Evolutionary conservation across 441 rosid species (phyloP).

Genomic region (Gossypium lobatum): DNA sequence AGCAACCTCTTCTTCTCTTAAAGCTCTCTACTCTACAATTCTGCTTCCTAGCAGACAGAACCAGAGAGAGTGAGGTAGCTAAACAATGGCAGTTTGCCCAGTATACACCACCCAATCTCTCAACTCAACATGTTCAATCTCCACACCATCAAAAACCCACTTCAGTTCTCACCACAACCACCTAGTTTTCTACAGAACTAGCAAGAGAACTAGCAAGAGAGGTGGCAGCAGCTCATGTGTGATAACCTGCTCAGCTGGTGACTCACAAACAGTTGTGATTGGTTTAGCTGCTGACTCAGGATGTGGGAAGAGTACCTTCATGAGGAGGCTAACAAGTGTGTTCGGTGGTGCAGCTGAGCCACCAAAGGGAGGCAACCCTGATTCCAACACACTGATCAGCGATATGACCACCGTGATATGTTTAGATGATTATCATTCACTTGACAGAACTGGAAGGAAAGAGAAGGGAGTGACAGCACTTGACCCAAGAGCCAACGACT

Average conservation of each 20-base stretch:
- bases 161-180: conserved; percentile 42
- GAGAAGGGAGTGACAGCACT: conserved; percentile 91
- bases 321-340: conserved; percentile 90
- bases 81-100: conserved; percentile 60
- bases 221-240: conserved; percentile 15
- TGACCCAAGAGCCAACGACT: conserved; percentile 86
- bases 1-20: background rate
- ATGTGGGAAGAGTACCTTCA: conserved; percentile 95
- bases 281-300: conserved; percentile 98
- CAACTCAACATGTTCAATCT: conserved; percentile 58
- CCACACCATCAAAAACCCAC: conserved; percentile 46
- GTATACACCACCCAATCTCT: conserved; percentile 59
- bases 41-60: background rate
- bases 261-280: conserved; percentile 66
- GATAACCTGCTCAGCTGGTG: conserved; percentile 51
- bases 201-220: conserved; percentile 20
- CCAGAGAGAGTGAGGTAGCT: background rate
- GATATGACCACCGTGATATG: conserved; percentile 93
- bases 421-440: conserved; percentile 85
- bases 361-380: conserved; percentile 93
- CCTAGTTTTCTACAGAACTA: conserved; percentile 42
- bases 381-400: conserved; percentile 92
- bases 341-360: conserved; percentile 96
- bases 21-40: background rate
- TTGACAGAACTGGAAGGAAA: conserved; percentile 82